Percentiles rank a stretch among this genome's conserved stretches.
Evolutionary conservation across 2,329 filamentous ascomycete species (phyloP).

Genomic region (Aspergillus tanneri): DNA sequence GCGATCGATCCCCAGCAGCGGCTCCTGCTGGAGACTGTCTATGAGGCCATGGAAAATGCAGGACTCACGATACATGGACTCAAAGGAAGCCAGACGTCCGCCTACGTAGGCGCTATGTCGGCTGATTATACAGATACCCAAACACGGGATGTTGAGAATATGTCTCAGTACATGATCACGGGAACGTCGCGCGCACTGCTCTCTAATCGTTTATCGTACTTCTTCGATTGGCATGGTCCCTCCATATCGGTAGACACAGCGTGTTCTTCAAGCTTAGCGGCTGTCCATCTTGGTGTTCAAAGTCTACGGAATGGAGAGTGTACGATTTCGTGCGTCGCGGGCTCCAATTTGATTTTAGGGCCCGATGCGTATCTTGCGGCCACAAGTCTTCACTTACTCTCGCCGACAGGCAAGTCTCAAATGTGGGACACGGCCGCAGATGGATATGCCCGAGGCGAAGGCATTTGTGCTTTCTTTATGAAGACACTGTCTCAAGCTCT

Average conservation of each 20-base stretch:
- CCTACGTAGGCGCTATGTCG: conserved; percentile 27
- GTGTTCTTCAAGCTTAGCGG: conserved; percentile 40
- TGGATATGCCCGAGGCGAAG: conserved; percentile 55
- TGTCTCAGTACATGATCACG: conserved; percentile 11
- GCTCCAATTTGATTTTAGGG: conserved; percentile 26
- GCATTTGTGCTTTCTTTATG: conserved; percentile 51
- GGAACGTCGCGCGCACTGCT: conserved; percentile 32
- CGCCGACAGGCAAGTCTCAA: conserved; percentile 51
- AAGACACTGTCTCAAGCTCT: conserved; percentile 50
- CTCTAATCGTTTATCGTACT: conserved; percentile 36
- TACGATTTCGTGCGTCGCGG: conserved; percentile 20
- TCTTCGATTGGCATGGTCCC: conserved; percentile 26
- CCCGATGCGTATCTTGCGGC: conserved; percentile 33
- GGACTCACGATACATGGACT: conserved; percentile 22
- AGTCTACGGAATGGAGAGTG: conserved; percentile 27
- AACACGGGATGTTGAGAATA: conserved; percentile 6
- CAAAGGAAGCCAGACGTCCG: conserved; percentile 27
- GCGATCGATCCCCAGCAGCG: conserved; percentile 36
- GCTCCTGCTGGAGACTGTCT: conserved; percentile 37
- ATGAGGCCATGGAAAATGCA: conserved; percentile 36
- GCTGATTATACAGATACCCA: conserved; percentile 26
- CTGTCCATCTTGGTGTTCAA: conserved; percentile 28
- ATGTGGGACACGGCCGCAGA: conserved; percentile 49
- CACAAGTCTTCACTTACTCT: conserved; percentile 43
- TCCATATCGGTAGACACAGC: conserved; percentile 45